Conservation (phyloP, 2,329 filamentous ascomycete species). For the Neofusicoccum cordaticola region DNA sequence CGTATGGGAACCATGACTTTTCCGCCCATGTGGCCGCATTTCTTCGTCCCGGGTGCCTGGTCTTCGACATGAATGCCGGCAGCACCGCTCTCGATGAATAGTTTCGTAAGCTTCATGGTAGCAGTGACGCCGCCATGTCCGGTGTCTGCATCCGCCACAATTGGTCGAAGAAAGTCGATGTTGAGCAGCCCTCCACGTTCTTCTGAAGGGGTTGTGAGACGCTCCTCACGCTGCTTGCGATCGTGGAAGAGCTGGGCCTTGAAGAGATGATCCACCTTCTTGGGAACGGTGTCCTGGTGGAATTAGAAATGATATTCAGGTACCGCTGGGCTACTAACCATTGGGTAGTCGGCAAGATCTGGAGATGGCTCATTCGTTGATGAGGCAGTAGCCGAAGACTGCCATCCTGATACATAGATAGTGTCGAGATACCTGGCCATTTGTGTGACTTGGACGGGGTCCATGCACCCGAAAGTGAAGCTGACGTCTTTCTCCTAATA, state of each 20-base stretch:
- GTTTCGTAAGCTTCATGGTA: slow-evolving; percentile 83
- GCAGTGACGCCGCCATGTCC: slow-evolving; percentile 88
- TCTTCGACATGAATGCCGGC: slow-evolving; percentile 47
- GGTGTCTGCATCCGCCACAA: slow-evolving; percentile 88
- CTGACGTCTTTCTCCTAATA: slow-evolving; percentile 73
- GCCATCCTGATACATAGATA: slow-evolving; percentile 93
- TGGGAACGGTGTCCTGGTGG: slow-evolving; percentile 78
- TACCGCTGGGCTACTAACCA: slow-evolving; percentile 20
- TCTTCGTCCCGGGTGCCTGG: slow-evolving; percentile 44
- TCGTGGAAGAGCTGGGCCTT: slow-evolving; percentile 96
- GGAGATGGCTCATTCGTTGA: slow-evolving; percentile 86
- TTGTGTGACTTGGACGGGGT: slow-evolving; percentile 94
- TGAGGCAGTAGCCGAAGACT: slow-evolving; percentile 87
- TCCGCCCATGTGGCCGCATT: slow-evolving; percentile 43
- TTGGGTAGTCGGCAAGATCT: slow-evolving; percentile 87
- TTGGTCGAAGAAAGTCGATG: slow-evolving; percentile 84
- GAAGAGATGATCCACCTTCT: slow-evolving; percentile 91
- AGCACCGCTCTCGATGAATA: slow-evolving; percentile 45
- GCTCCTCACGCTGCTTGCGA: slow-evolving; percentile 90
- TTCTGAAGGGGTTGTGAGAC: slow-evolving; percentile 66
- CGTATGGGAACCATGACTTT: slow-evolving; percentile 41
- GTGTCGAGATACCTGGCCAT: slow-evolving; percentile 96
- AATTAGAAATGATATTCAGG: slow-evolving; percentile 16
- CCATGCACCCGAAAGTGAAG: slow-evolving; percentile 88
- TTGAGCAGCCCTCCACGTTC: slow-evolving; percentile 69